These are phyloP conservation scores for Rhypophila decipiens DNA, from an alignment of 495 filamentous ascomycete species.

Conservation along the genomic window DNA sequence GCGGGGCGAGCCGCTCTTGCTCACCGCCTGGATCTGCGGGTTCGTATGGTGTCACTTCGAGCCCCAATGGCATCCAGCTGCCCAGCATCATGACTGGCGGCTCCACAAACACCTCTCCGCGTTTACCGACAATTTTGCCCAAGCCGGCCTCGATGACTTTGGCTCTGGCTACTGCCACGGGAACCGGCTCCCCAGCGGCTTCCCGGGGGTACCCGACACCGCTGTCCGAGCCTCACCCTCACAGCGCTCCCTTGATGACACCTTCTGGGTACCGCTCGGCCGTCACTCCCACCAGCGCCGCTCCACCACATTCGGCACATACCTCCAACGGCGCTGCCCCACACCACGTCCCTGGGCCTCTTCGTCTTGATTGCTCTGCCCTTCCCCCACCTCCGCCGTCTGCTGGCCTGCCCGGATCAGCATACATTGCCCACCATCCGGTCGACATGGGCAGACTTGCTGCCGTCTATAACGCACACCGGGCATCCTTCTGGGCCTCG, in stretches of 20 bases:
- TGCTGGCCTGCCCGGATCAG: constrained; percentile 12
- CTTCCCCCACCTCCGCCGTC: constrained; percentile 31
- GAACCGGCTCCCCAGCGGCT: constrained; percentile 24
- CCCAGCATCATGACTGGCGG: constrained; percentile 35
- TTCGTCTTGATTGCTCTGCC: constrained; percentile 48
- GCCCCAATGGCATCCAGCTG: constrained; percentile 35
- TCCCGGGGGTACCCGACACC: constrained; percentile 29
- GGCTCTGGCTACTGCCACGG: constrained; percentile 24
- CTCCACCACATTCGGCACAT: constrained; percentile 15
- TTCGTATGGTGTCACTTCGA: constrained; percentile 29
- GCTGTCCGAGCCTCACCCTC: constrained; percentile 27
- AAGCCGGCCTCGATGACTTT: constrained; percentile 50
- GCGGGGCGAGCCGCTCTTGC: constrained; percentile 22
- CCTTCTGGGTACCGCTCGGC: constrained; percentile 22
- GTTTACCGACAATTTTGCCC: constrained; percentile 52
- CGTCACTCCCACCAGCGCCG: constrained; percentile 20
- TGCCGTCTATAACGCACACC: constrained; percentile 61
- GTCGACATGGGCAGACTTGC: constrained; percentile 64
- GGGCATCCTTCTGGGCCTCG: constrained; percentile 63
- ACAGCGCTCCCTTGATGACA: constrained; percentile 19
- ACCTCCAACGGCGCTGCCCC: constrained; percentile 14
- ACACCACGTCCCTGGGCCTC: constrained; percentile 17
- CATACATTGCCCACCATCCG: constrained; percentile 23
- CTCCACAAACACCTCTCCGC: constrained; percentile 32
- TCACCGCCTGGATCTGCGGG: constrained; percentile 31